Base-by-base conservation (phyloP, 805 yeast species). In the Spathaspora sp. region DNA sequence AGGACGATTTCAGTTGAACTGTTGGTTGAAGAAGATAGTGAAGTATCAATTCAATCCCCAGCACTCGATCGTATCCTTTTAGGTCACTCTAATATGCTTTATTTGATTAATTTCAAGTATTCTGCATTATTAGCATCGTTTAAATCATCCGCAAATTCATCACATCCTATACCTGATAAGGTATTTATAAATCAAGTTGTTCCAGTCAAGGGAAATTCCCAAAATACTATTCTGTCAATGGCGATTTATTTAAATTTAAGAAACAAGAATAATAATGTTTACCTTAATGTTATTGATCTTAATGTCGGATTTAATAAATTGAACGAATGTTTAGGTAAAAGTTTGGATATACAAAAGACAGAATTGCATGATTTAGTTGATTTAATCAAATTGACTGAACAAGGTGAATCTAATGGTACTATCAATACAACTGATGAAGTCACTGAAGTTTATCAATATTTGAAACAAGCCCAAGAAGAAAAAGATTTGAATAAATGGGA, bases 311-410 rank as follows among this genome's bases (percentile, higher is more conserved):
- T 80, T 38, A 88, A 89, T 59, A 80, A 79, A 48, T 72, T 89
- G 52, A 79, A 81, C 53, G 91, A 87, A 58, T 81, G 88, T 11
- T 63, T 89, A 28, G 92, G 92, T 26, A 86, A 83, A 60, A 80
- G 85, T 39, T 70, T 83, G 44, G 28, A 43, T 9, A 10, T 26
- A 42, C 23, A 23, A 14, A 44, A 42, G 3, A 16, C 35, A 10
- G 38, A 44, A n/a, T 48, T 51, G 10, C 43, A 47, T 26, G 29
- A 48, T 19, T 17, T 51, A 12, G 20, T 44, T 59, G 75, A 57
- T 61, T 55, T 49, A 71, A 58, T 66, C 10, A 56, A 57, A 44
- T 54, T 68, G 46, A 52, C 57, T n/a, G 62, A 60, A 56, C 2
- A 52, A 62, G 14, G 32, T 29, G 32, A 29, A 39, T 57, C 65